Base-by-base conservation (phyloP, 495 filamentous ascomycete genomes). In the Corynascus novoguineensis region DNA sequence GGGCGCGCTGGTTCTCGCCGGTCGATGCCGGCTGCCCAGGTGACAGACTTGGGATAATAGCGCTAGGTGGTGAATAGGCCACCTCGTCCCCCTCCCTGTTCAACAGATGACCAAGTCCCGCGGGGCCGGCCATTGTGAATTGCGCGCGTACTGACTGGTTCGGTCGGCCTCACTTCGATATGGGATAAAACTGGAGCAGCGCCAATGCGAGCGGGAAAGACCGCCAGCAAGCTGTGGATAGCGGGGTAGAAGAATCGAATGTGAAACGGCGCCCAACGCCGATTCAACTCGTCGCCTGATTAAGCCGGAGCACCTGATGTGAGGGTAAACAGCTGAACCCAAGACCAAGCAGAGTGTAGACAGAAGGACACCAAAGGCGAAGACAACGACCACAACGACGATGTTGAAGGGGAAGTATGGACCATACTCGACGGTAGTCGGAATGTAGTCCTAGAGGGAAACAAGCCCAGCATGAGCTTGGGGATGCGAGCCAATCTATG, bases 1-100 rank as follows among this genome's bases (percentile, higher is more conserved):
- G 73, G 38, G 57, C 61, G 14, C 65, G 67, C 7, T 66, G 69
- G 53, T 72, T 74, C 45, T 25, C 25, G 5, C 63, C 58, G 1
- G 40, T 32, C 15, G 64, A 68, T 25, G 46, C 32, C 42, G 46
- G 21, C 10, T 53, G 44, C 32, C 27, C 35, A 55, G 42, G n/a
- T 57, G 50, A 28, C 15, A 3, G n/a, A 17, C 57, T 55, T 58
- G 61, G 62, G 60, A 66, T 60, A 34, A 59, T 27, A 47, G 25
- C 44, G 4, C 6, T 14, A 12, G 14, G 14, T 5, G 15, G 12
- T 17, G 59, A 56, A 65, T 62, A 27, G 60, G 21, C 44, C 15
- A 8, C 25, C 1, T 9, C 9, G 1, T 27, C 14, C 25, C 5
- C 24, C 5, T 12, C 2, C 21, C 24, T 17, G 29, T 47, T 47